Base-by-base conservation (phyloP, 2,329 filamentous ascomycete genomes). In the Metarhizium brunneum region DNA sequence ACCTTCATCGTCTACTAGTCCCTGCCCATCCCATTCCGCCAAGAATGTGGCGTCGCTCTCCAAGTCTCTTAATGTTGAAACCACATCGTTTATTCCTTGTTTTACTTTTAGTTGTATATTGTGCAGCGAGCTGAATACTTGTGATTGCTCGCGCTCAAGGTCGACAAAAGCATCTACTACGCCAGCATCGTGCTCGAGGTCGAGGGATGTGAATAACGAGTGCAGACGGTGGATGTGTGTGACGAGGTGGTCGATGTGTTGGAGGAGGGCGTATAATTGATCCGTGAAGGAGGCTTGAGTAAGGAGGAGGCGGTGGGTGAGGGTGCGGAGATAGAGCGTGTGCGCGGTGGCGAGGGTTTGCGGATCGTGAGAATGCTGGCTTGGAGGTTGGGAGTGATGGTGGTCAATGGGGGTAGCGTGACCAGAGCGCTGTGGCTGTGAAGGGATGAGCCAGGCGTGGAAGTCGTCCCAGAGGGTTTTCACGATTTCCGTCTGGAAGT, bases 401-500 rank as follows among this genome's bases (percentile, higher is more conserved):
- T 38, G 55, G 20, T 35, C 20, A 16, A 6, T 7, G 20, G 48
- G 42, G 14, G 47, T 47, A 45, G 35, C 47, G 32, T 18, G 50
- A 35, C 50, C 43, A n/a, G 49, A 32, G 20, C 32, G n/a, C 18
- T 29, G 45, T 11, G 49, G 32, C n/a, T 47, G 47, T 4, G 73
- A 73, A 11, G 76, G 75, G 32, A 77, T 76, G 18, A 95, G 75
- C 90, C 92, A 96, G 14, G 71, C 69, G 54, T 87, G 82, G 62
- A 97, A 92, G 53, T 88, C 84, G 16, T 86, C 81, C 83, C 91
- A 96, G 1, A 90, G 85, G 36, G 85, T 85, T 57, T 85, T 83
- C 14, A 96, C 86, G 6, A 97, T 86, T 65, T 96, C 91, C 1
- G 88, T 90, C 68, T 96, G 92, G 48, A 97, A 84, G 64, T 95